Base-by-base conservation (phyloP, 2,329 filamentous ascomycete species). In the Cladophialophora exuberans region DNA sequence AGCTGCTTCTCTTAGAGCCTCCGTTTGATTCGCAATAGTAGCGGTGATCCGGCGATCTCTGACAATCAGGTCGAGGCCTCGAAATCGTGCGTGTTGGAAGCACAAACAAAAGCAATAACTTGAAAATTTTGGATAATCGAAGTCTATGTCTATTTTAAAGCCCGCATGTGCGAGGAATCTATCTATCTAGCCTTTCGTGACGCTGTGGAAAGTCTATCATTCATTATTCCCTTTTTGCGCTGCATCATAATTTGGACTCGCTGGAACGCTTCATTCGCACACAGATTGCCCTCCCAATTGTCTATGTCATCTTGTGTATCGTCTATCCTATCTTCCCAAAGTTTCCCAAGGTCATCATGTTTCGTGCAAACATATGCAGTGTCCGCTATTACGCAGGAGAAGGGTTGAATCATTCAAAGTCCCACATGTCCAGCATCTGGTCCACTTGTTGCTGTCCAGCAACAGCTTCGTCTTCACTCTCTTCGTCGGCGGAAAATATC, bases 401-500 rank as follows among this genome's bases (percentile, higher is more conserved):
- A 13, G 39, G 23, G 9, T 17, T 33, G 11, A 7, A 17, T 20
- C 46, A 39, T n/a, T 49, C 46, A 17, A 59, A 59, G 41, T 56
- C 56, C 56, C 56, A 59, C 26, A 59, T 22, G 30, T 59, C 56
- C 48, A 59, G 15, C 23, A 59, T 41, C 11, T 41, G 22, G 25
- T 52, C 49, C 25, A 52, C 28, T 17, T 46, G 26, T 15, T 39
- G 17, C 35, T 47, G 22, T 31, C 39, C 52, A 10, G 41, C 39
- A 20, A 25, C 33, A 36, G 15, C 35, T 17, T 47, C 53, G 7
- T 52, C 53, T 13, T 47, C 53, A 13, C 48, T 50, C 11, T 30
- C 46, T 10, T 57, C 59, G 9, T 57, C 54, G 26, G 36, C 15
- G 0, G 72, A 74, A 52, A 96, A 88, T 35, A 96, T 87, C 64